Evolutionary conservation across 2,329 filamentous ascomycete species (phyloP).

Genomic region (Aspergillus ochraceoroseus): DNA sequence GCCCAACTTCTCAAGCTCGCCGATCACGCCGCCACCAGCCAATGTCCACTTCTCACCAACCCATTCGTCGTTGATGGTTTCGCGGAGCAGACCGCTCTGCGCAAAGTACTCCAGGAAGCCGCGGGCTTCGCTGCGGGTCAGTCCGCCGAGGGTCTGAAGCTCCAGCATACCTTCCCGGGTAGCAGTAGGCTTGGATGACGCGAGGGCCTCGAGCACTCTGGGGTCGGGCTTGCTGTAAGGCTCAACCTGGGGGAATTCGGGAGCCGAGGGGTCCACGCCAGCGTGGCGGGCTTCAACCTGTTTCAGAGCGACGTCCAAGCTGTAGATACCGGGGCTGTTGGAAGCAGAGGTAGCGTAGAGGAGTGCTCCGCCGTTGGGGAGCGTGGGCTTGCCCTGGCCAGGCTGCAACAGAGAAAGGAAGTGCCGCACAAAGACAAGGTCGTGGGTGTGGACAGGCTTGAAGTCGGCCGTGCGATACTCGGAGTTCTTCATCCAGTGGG

Average conservation of each 20-base stretch:
- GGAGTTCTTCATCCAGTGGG: conserved; percentile 73
- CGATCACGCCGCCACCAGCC: conserved; percentile 73
- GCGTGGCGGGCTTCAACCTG: conserved; percentile 45
- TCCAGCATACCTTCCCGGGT: conserved; percentile 38
- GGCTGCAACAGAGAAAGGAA: conserved; percentile 64
- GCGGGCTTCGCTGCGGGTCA: conserved; percentile 70
- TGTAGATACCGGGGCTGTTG: conserved; percentile 61
- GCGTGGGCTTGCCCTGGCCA: conserved; percentile 32
- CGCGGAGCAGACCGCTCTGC: conserved; percentile 71
- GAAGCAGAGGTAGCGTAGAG: conserved; percentile 69
- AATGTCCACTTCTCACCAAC: conserved; percentile 81
- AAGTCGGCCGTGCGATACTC: conserved; percentile 69
- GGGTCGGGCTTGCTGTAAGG: conserved; percentile 52
- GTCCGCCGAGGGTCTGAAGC: conserved; percentile 57
- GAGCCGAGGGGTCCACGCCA: conserved; percentile 34
- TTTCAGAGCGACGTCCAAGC: conserved; percentile 63
- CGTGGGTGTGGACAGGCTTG: conserved; percentile 76
- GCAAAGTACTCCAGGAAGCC: conserved; percentile 91
- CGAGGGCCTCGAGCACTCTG: conserved; percentile 47
- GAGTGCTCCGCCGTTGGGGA: conserved; percentile 72
- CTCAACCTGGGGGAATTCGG: conserved; percentile 46
- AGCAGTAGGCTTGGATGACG: conserved; percentile 27
- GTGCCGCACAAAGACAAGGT: conserved; percentile 68
- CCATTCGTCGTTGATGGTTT: conserved; percentile 62
- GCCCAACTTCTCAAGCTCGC: conserved; percentile 72